These are phyloP conservation scores for Castanea mollissima DNA, from an alignment of 306 rosid genomes.

Conservation along the genomic window DNA sequence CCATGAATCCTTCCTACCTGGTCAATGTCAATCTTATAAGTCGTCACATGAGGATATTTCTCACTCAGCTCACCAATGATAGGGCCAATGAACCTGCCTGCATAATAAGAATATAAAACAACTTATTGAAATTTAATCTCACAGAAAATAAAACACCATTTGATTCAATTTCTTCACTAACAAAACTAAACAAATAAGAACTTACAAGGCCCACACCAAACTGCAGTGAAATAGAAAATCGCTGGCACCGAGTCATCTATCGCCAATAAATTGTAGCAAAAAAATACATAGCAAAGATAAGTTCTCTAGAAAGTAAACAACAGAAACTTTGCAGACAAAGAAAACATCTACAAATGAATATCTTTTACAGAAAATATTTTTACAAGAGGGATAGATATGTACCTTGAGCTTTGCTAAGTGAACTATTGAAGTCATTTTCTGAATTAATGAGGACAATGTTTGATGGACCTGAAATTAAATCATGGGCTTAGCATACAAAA, in stretches of 20 bases:
- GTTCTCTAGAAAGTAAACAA: neutral
- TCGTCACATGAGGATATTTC: conserved; percentile 68
- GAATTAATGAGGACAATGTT: conserved; percentile 48
- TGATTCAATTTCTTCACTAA: neutral
- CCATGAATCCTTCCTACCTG: conserved; percentile 47
- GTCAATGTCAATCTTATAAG: conserved; percentile 81
- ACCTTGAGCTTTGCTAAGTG: conserved; percentile 56
- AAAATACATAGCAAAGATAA: neutral
- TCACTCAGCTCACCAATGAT: conserved; percentile 55
- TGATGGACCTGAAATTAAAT: conserved; percentile 50
- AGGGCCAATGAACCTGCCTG: conserved; percentile 78
- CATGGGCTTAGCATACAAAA: neutral
- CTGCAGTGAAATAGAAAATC: conserved; percentile 83
- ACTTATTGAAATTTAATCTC: neutral
- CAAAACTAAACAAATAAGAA: conserved; percentile 7
- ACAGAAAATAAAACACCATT: neutral
- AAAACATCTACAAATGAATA: neutral
- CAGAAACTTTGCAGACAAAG: neutral
- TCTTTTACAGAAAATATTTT: neutral
- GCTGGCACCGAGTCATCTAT: conserved; percentile 64
- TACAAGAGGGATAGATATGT: neutral
- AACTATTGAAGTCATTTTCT: conserved; percentile 47
- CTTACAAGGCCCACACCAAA: conserved; percentile 96
- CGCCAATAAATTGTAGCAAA: conserved; percentile 14
- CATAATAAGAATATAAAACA: conserved; percentile 25